A percentile compares a stretch with the other conserved stretches of the same genome.
Evolutionary conservation across 2,329 filamentous ascomycete species (phyloP).

Genomic region (Fusarium tupiense): DNA sequence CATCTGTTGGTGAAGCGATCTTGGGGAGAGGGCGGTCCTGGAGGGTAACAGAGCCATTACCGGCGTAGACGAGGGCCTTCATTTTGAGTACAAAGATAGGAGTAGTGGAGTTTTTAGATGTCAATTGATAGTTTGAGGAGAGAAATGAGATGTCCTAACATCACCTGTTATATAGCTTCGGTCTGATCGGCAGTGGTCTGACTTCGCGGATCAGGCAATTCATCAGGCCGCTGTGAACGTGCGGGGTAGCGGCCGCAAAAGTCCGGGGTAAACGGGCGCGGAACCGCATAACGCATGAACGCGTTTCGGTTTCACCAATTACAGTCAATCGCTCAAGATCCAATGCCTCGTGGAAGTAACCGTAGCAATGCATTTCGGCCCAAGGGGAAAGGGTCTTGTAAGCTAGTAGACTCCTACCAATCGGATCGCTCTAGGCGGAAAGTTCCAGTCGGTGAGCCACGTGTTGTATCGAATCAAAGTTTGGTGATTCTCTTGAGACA

Average conservation of each 20-base stretch:
- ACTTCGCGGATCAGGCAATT: background rate
- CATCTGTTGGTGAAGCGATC: slow-evolving; percentile 56
- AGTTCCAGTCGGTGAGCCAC: background rate
- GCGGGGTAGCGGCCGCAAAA: background rate
- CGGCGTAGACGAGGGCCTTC: slow-evolving; percentile 59
- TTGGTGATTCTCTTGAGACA: background rate
- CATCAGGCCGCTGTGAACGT: background rate
- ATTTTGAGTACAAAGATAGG: slow-evolving; percentile 41
- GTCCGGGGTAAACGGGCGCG: background rate
- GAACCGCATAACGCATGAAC: background rate
- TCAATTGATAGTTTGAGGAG: background rate
- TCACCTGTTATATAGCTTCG: background rate
- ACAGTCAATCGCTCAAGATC: background rate
- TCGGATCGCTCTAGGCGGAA: background rate
- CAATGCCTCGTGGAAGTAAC: background rate
- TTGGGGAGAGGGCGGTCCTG: slow-evolving; percentile 54
- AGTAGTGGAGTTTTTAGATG: rapidly evolving
- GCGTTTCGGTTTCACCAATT: background rate
- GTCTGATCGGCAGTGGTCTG: background rate
- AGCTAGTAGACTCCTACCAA: background rate
- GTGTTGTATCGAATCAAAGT: background rate
- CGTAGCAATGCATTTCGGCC: background rate
- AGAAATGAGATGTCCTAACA: background rate
- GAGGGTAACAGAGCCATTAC: slow-evolving; percentile 47
- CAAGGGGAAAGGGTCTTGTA: background rate